Evolutionary conservation across 2,329 filamentous ascomycete species (phyloP).

Genomic region (Aspergillus alliaceus): DNA sequence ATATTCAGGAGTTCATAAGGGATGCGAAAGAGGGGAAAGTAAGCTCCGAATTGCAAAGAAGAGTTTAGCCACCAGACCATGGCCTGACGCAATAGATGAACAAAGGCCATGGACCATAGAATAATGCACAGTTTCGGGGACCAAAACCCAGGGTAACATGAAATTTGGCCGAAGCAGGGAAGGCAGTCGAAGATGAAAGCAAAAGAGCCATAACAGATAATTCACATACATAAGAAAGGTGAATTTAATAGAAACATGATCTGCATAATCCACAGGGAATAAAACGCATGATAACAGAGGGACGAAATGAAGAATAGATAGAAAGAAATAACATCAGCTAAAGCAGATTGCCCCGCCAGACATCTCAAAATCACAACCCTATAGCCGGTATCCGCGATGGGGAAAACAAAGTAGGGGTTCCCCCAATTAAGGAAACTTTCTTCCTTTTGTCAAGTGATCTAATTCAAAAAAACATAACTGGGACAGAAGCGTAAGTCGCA

Average conservation of each 20-base stretch:
- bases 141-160: constrained; percentile 24
- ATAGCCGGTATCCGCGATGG: constrained; percentile 16
- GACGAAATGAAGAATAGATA: constrained; percentile 1
- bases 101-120: constrained; percentile 13
- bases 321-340: constrained; percentile 16
- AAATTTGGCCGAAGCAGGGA: constrained; percentile 17
- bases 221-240: constrained; percentile 24
- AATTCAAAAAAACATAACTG: constrained; percentile 24
- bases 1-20: background rate
- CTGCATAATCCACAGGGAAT: constrained; percentile 19
- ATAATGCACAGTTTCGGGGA: constrained; percentile 23
- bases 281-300: background rate
- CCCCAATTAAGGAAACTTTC: constrained; percentile 16
- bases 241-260: constrained; percentile 10
- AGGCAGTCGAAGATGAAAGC: constrained; percentile 10
- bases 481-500: constrained; percentile 25
- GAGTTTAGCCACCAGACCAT: constrained; percentile 16
- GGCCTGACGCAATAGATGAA: constrained; percentile 5
- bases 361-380: constrained; percentile 20
- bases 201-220: constrained; percentile 16
- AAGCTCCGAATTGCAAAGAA: constrained; percentile 7
- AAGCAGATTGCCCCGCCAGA: constrained; percentile 23
- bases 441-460: constrained; percentile 24
- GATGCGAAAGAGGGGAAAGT: background rate
- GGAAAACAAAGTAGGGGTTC: constrained; percentile 11